phyloP scores from a whole-genome alignment of 2,329 filamentous ascomycete species.

The Blumeria hordei region DNA sequence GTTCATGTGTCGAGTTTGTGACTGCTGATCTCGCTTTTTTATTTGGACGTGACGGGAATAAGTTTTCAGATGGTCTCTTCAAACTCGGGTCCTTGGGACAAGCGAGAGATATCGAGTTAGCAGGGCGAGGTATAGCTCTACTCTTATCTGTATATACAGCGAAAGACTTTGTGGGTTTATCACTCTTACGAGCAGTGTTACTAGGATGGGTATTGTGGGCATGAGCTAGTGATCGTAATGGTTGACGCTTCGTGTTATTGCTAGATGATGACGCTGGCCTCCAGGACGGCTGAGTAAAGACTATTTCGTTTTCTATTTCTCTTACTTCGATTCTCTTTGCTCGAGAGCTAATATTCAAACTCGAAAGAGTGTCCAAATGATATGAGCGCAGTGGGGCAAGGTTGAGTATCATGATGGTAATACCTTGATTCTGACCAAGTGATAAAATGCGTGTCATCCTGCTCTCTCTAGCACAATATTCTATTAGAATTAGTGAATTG shows the following conservation, averaged over 20 bases:
- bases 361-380: conserved; percentile 80
- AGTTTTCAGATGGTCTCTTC: conserved; percentile 15
- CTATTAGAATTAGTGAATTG: not conserved
- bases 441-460: conserved; percentile 95
- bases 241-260: conserved; percentile 35
- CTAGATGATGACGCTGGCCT: conserved; percentile 21
- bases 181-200: conserved; percentile 28
- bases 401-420: conserved; percentile 93
- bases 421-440: conserved; percentile 79
- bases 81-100: conserved; percentile 14
- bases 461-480: conserved; percentile 4
- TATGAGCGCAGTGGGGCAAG: conserved; percentile 78
- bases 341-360: conserved; percentile 79
- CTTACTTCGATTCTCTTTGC: conserved; percentile 92
- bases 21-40: conserved; percentile 21
- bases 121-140: conserved; percentile 19
- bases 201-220: conserved; percentile 49
- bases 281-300: conserved; percentile 53
- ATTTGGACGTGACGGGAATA: conserved; percentile 18
- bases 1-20: conserved; percentile 10
- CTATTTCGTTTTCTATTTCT: conserved; percentile 85
- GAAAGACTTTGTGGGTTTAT: conserved; percentile 65
- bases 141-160: conserved; percentile 61
- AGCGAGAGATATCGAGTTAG: conserved; percentile 7
- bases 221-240: conserved; percentile 52